Evolutionary conservation across 768 basidiomycete genomes (phyloP).

Genomic region (Lactifluus piperatus): DNA sequence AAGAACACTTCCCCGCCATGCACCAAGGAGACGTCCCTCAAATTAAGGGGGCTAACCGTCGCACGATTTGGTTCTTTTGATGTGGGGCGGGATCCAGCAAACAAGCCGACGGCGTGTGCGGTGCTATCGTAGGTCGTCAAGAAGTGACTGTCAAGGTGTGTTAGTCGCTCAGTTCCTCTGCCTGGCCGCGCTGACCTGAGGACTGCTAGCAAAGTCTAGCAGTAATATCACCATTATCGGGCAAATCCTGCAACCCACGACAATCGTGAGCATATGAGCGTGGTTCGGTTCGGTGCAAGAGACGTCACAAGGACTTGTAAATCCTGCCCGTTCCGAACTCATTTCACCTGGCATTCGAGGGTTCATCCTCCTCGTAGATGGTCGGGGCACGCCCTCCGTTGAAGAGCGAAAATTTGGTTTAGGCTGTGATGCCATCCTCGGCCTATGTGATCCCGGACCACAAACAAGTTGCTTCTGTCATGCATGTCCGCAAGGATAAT

Average conservation of each 20-base stretch:
- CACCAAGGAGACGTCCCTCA: neutral
- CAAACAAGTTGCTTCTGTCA: slow-evolving; percentile 39
- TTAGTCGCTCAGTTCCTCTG: neutral
- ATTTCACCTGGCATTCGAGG: slow-evolving; percentile 33
- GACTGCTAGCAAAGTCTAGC: slow-evolving; percentile 22
- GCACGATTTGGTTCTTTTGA: slow-evolving; percentile 35
- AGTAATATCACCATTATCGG: slow-evolving; percentile 45
- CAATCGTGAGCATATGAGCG: slow-evolving; percentile 40
- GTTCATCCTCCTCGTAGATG: slow-evolving; percentile 39
- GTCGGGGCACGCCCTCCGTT: slow-evolving; percentile 33
- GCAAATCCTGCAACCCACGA: slow-evolving; percentile 41
- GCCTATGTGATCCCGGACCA: slow-evolving; percentile 40
- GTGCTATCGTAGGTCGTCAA: slow-evolving; percentile 43
- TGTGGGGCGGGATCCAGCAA: slow-evolving; percentile 35
- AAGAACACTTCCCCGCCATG: neutral
- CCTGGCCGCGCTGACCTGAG: neutral
- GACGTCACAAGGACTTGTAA: slow-evolving; percentile 25
- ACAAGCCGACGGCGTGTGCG: slow-evolving; percentile 44
- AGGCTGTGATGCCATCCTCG: slow-evolving; percentile 45
- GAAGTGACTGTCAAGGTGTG: slow-evolving; percentile 39
- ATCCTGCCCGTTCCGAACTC: slow-evolving; percentile 34
- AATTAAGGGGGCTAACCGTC: too few relatives aligned
- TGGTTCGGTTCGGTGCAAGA: too few relatives aligned
- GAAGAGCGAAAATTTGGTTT: slow-evolving; percentile 37
- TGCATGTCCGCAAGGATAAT: slow-evolving; percentile 36